Percentiles rank a stretch among this genome's conserved stretches.
phyloP scores from a whole-genome alignment of 2,329 filamentous ascomycete genomes.

The Aureobasidium uvarum region DNA sequence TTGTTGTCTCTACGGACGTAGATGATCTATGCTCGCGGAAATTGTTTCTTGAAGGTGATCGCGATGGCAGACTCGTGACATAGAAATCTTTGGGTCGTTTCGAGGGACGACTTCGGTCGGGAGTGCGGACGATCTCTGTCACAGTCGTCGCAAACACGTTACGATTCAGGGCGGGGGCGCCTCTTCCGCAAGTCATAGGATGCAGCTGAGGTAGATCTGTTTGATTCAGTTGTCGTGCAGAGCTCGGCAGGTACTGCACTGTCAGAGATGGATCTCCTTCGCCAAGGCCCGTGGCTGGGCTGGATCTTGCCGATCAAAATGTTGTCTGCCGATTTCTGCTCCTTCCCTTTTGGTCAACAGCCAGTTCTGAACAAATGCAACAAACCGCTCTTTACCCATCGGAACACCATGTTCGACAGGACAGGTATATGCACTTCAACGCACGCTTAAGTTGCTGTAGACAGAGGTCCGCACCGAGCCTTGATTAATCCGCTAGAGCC shows the following conservation, averaged over 20 bases:
- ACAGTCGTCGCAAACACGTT: neutral
- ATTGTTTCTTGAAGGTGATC: neutral
- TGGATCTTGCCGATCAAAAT: slow-evolving; percentile 8
- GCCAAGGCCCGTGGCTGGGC: neutral
- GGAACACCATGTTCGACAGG: neutral
- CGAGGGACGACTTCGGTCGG: neutral
- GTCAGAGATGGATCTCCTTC: neutral
- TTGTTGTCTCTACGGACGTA: neutral
- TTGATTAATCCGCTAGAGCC: neutral
- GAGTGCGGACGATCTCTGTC: neutral
- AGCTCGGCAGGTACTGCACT: neutral
- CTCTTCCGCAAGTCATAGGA: neutral
- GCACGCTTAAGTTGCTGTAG: neutral
- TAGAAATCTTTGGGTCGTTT: neutral
- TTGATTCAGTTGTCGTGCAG: neutral
- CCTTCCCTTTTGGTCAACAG: neutral
- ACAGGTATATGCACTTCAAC: neutral
- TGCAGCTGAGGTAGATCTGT: neutral
- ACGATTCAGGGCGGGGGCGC: neutral
- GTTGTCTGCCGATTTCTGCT: neutral
- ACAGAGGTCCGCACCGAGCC: neutral
- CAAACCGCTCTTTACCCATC: neutral
- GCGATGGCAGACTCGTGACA: neutral
- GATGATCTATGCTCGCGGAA: neutral
- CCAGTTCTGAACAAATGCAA: neutral